Evolutionary conservation across 208 protist species (phyloP), one percentile per base, ranked within the genome.

Genomic region (Trypanosoma brucei): DNA sequence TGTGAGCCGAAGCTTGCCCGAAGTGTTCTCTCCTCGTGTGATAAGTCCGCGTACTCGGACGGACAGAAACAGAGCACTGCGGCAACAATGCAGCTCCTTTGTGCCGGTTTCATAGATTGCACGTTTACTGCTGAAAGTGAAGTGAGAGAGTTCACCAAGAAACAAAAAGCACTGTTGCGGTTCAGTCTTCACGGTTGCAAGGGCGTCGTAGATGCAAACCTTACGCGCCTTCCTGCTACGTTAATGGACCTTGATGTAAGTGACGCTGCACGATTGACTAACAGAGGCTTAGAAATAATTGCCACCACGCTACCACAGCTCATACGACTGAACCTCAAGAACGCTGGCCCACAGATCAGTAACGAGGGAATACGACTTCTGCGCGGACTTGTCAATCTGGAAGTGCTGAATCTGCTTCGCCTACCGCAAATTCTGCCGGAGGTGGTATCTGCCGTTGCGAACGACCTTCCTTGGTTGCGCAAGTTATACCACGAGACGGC

Each of bases 401-500:
- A 70, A 34, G 56, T 65, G 59, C 59, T 77, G 13, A 77, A 77
- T 57, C 71, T 77, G 3, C 65, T 77, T 8, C 14, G 9, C 0
- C 8, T 77, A n/a, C 65, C 71, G n/a, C 62, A 77, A 30, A 14
- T 67, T 14, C 7, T 39, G 1, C 11, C 56, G 11, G 58, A 65
- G 30, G 52, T 59, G 49, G 55, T 77, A 8, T 36, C 44, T 14
- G 59, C 59, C 22, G 45, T 77, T 3, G 71, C 40, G 1, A 38
- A 14, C 7, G 51, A 46, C 22, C 38, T 77, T 9, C 58, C 71
- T 5, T 14, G 45, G 35, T 44, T 77, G 3, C 61, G 55, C 9
- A 34, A 67, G 35, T 54, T 77, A 11, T 77, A 72, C 53, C 71
- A 77, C 50, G 71, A 77, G 38, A 72, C 65, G 6, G 71, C 65